A percentile compares a stretch with the other conserved stretches of the same genome.
Evolutionary conservation across 257 asterid species (phyloP).

Genomic region (Haberlea rhodopensis): DNA sequence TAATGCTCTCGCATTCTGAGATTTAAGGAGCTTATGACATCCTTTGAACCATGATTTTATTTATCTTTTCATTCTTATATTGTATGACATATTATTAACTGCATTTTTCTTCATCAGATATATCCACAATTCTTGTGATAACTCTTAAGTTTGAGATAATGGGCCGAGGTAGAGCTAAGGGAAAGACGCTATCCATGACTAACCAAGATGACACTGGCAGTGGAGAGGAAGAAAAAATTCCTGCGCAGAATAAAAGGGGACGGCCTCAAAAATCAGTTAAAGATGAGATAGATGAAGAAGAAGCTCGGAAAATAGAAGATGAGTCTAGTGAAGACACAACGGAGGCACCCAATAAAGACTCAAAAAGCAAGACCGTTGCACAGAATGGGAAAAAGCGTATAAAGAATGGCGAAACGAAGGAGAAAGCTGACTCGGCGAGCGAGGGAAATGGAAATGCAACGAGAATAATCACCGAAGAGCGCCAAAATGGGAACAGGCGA

Average conservation of each 20-base stretch:
- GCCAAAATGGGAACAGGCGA: conserved; percentile 42
- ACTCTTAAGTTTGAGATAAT: conserved; percentile 31
- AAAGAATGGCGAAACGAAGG: conserved; percentile 29
- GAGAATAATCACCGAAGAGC: conserved; percentile 40
- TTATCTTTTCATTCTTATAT: neutral
- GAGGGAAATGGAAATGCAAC: conserved; percentile 41
- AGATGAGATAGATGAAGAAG: conserved; percentile 41
- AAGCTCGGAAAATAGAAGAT: conserved; percentile 33
- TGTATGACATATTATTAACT: conserved; percentile 9
- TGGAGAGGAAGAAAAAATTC: conserved; percentile 52
- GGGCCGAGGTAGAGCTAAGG: conserved; percentile 50
- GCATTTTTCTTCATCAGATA: conserved; percentile 22
- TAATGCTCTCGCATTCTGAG: no score
- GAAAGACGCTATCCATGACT: conserved; percentile 36
- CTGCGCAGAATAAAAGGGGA: conserved; percentile 53
- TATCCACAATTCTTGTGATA: conserved; percentile 8
- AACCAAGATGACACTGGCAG: conserved; percentile 44
- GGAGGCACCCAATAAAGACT: conserved; percentile 30
- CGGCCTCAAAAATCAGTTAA: conserved; percentile 46
- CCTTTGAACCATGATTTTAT: neutral
- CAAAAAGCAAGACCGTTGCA: conserved; percentile 22
- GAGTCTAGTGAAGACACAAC: conserved; percentile 36
- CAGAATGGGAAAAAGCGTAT: conserved; percentile 40
- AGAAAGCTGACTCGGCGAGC: conserved; percentile 28
- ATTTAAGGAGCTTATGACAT: neutral